Evolutionary conservation across 2,329 filamentous ascomycete genomes (phyloP), one percentile per base, ranked within the genome.

Genomic region (Berkeleyomyces rouxiae): DNA sequence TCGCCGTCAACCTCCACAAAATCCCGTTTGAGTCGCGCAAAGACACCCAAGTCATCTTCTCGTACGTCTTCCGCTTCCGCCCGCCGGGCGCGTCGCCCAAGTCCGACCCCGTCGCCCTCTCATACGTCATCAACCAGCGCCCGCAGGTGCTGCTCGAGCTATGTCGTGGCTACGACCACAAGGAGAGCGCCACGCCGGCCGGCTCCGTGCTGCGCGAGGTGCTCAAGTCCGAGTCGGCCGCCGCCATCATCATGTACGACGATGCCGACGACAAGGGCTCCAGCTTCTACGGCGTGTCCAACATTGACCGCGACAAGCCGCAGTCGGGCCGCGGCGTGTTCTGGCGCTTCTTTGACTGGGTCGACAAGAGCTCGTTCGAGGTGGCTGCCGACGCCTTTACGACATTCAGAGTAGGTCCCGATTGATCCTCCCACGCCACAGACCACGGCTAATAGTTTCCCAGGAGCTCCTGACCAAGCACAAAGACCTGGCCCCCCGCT

Each of bases 281-380:
- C 62, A 85, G 82, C 67, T 82, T 82, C n/a, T 84, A 90, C 66
- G 87, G 90, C 49, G 78, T 95, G 46, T 84, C 81, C 60, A 85
- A 83, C 31, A 88, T 96, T 66, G 87, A 93, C 69, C 83, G 86
- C 57, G 86, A 89, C 65, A 75, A 83, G 47, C 83, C 82, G 42
- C 87, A 93, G 68, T 86, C 82, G 57, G 91, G 91, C 10, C 81
- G 84, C 53, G 92, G 92, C 2, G 84, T 96, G 1, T 96, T 99
- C 72, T 99, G 93, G 93, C 86, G 83, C 57, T 97, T 97, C 75
- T 97, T 99, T 71, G 84, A 87, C 66, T 99, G 92, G 90, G 95
- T 99, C 69, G 91, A 97, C 75, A 90, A 90, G 74, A 90, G 90
- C 68, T 91, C 88, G 39, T 99, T 99, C 70, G 93, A 99, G 76